Base-by-base conservation (phyloP, 345 rosid species). In the Zanthoxylum bungeanum region DNA sequence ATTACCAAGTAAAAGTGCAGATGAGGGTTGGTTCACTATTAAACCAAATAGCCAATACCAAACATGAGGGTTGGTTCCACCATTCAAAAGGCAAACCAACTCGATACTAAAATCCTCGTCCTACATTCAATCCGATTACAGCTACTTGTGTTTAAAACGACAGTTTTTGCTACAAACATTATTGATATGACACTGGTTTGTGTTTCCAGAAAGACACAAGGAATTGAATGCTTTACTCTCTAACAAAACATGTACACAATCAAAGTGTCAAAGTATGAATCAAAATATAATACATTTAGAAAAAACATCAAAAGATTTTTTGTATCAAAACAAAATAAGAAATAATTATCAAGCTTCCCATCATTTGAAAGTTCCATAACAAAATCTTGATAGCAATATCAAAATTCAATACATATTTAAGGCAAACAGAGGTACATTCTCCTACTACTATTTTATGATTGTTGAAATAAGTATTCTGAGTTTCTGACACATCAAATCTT, bases 1-100 rank as follows among this genome's bases (percentile, higher is more conserved):
- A 16, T 10, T 31, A 63, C 56, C 31, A 71, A 36, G 36, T 36
- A 69, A 57, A 71, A 59, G 1, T 53, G 52, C 69, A 72, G 27
- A n/a, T 70, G 47, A 46, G 30, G 28, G 25, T 16, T 3, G 49
- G 12, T 59, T 56, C 56, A 34, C 0, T 31, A 21, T 24, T 36
- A 56, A 40, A n/a, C n/a, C n/a, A n/a, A n/a, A n/a, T n/a, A n/a
- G n/a, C 40, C 61, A 17, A 66, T 21, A 36, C 9, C n/a, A 27
- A 57, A 36, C 31, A 31, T 9, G 1, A 36, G 10, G 17, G n/a
- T 3, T 1, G n/a, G 11, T 33, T 36, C 28, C 28, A 19, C 42
- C 70, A 56, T 16, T 4, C 24, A 1, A 40, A 11, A 47, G 28
- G 42, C 58, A 56, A 58, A 3, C 19, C 59, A 5, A 25, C 33